phyloP scores from a whole-genome alignment of 1,284 basidiomycete species.

The Naganishia cerealis region DNA sequence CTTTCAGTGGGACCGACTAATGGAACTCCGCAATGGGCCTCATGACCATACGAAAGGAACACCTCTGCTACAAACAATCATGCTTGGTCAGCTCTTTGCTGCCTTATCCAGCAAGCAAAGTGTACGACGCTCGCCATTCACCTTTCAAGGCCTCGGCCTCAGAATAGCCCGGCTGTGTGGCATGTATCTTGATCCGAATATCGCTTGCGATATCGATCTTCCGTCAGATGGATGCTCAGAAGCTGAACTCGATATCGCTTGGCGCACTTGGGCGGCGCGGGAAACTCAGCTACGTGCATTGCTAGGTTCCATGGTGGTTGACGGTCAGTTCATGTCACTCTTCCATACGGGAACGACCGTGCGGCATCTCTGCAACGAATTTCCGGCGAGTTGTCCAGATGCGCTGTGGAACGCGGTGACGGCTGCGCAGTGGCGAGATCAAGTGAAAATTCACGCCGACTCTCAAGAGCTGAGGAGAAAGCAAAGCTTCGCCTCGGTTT shows the following conservation, averaged over 20 bases:
- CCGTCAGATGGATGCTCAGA: conserved; percentile 19
- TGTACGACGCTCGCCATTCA: conserved; percentile 27
- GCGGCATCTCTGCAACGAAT: conserved; percentile 31
- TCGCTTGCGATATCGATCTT: conserved; percentile 17
- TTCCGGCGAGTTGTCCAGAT: conserved; percentile 23
- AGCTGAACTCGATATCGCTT: conserved; percentile 30
- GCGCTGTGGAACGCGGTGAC: conserved; percentile 27
- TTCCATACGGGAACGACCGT: conserved; percentile 29
- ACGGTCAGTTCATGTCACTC: conserved; percentile 32
- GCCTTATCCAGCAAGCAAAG: conserved; percentile 23
- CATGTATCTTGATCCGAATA: conserved; percentile 17
- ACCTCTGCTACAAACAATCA: conserved; percentile 29
- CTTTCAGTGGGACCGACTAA: conserved; percentile 32
- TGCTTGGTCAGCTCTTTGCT: conserved; percentile 32
- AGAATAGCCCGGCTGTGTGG: conserved; percentile 29
- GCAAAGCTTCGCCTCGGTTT: conserved; percentile 30
- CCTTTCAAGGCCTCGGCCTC: conserved; percentile 30
- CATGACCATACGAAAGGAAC: conserved; percentile 30
- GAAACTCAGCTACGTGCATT: conserved; percentile 32
- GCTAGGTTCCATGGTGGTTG: conserved; percentile 30
- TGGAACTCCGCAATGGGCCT: conserved; percentile 30
- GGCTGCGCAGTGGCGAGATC: conserved; percentile 22
- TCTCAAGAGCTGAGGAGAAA: conserved; percentile 6
- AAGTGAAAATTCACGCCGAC: not conserved
- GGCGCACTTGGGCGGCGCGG: conserved; percentile 28